Percentiles rank a stretch among this genome's conserved stretches.
phyloP scores from a whole-genome alignment of 2,329 filamentous ascomycete genomes.

The Epichloe gansuensis region DNA sequence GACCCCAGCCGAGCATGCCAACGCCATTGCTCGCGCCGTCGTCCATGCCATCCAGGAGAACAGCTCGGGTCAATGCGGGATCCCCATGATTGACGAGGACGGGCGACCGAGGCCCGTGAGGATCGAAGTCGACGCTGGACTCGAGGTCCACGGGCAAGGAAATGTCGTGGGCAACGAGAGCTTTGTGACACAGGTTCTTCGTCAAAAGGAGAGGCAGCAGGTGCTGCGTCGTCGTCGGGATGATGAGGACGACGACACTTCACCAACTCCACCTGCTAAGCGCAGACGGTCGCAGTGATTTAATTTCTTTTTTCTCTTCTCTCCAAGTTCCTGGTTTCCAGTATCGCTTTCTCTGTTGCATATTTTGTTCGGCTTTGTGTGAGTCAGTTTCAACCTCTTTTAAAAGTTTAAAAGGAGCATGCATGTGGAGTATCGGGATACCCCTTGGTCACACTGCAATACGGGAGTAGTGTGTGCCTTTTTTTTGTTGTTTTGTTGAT shows the following conservation, averaged over 20 bases:
- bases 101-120: constrained; percentile 28
- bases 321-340: background rate
- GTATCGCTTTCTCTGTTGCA: background rate
- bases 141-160: constrained; percentile 29
- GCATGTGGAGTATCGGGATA: background rate
- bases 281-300: constrained; percentile 3
- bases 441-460: background rate
- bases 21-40: constrained; percentile 30
- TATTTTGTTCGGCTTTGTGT: background rate
- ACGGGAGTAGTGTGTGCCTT: background rate
- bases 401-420: background rate
- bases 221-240: constrained; percentile 9
- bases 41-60: constrained; percentile 31
- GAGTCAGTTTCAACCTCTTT: background rate
- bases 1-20: constrained; percentile 26
- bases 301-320: background rate
- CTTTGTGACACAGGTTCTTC: constrained; percentile 16
- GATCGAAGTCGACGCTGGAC: constrained; percentile 32
- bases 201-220: background rate
- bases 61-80: constrained; percentile 24
- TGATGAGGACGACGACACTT: constrained; percentile 8
- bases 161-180: constrained; percentile 30
- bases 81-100: constrained; percentile 34
- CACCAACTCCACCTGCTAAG: background rate
- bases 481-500: background rate